Conservation (phyloP, 805 yeast genomes). For the Scheffersomyces amazonensis region DNA sequence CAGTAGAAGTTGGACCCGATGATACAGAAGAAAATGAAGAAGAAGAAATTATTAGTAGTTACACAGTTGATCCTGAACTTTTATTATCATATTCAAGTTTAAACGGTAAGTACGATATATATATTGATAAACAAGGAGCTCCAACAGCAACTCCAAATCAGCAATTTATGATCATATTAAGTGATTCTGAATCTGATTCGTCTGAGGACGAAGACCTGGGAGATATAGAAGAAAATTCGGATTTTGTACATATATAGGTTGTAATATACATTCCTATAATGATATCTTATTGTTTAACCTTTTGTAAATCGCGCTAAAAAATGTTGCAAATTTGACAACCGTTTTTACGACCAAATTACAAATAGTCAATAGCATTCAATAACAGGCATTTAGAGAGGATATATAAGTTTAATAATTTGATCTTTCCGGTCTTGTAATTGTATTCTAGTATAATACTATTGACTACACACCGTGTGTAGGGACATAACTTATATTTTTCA, state of each 20-base stretch:
- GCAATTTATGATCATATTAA: slow-evolving; percentile 13
- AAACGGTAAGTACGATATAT: slow-evolving; percentile 21
- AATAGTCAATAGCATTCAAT: too few species aligned
- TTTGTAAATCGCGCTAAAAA: too few species aligned
- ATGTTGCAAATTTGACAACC: too few species aligned
- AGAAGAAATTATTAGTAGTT: slow-evolving; percentile 24
- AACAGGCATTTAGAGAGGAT: too few species aligned
- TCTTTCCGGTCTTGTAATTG: too few species aligned
- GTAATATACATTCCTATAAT: too few species aligned
- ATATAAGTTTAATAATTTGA: too few species aligned
- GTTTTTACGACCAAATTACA: too few species aligned
- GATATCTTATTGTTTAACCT: too few species aligned
- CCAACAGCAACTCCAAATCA: not conserved
- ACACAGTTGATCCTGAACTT: slow-evolving; percentile 27
- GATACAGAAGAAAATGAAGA: slow-evolving; percentile 6
- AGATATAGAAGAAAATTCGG: slow-evolving; percentile 18
- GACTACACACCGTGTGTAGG: too few species aligned
- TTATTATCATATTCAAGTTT: slow-evolving; percentile 14
- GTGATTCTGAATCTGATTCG: slow-evolving; percentile 10
- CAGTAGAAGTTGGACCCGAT: slow-evolving; percentile 10
- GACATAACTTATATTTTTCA: too few species aligned
- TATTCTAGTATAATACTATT: too few species aligned
- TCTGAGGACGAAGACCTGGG: slow-evolving; percentile 12
- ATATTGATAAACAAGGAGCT: slow-evolving; percentile 16
- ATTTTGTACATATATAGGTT: slow-evolving; percentile 1